Evolutionary conservation across 441 rosid species (phyloP).

Genomic region (Croton laevigatus): DNA sequence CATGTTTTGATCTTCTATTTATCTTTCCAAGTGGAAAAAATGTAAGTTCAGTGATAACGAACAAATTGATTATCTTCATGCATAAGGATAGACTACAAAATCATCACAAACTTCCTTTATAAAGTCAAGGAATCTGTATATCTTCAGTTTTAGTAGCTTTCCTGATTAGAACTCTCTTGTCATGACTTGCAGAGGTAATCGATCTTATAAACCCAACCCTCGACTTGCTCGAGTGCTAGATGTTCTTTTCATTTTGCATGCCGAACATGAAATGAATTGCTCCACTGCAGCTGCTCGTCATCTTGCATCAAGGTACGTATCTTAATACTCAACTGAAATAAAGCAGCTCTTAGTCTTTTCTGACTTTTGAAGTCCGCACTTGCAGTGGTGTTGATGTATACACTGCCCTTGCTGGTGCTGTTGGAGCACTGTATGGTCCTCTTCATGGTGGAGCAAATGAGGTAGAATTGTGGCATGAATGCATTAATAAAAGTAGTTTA

Average conservation of each 20-base stretch:
- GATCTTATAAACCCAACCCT: conserved; percentile 89
- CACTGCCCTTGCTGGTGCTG: conserved; percentile 80
- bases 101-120: too few relatives aligned
- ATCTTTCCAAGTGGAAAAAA: not conserved
- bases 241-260: conserved; percentile 86
- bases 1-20: not conserved
- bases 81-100: too few relatives aligned
- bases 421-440: conserved; percentile 92
- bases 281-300: conserved; percentile 98
- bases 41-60: too few relatives aligned
- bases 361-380: conserved; percentile 9
- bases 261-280: conserved; percentile 99
- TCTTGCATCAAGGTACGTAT: conserved; percentile 86
- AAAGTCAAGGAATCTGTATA: conserved; percentile 2
- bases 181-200: conserved; percentile 70
- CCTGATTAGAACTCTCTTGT: conserved; percentile 16
- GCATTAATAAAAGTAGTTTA: not conserved
- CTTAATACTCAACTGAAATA: conserved; percentile 14
- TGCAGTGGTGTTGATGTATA: conserved; percentile 94
- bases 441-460: conserved; percentile 95
- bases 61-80: too few relatives aligned
- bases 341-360: conserved; percentile 4
- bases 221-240: conserved; percentile 88
- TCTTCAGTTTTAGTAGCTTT: conserved; percentile 5
- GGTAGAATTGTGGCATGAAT: conserved; percentile 30